A percentile compares a stretch with the other conserved stretches of the same genome.
Evolutionary conservation across 345 rosid genomes (phyloP).

Genomic region (Crucihimalaya himalaica): DNA sequence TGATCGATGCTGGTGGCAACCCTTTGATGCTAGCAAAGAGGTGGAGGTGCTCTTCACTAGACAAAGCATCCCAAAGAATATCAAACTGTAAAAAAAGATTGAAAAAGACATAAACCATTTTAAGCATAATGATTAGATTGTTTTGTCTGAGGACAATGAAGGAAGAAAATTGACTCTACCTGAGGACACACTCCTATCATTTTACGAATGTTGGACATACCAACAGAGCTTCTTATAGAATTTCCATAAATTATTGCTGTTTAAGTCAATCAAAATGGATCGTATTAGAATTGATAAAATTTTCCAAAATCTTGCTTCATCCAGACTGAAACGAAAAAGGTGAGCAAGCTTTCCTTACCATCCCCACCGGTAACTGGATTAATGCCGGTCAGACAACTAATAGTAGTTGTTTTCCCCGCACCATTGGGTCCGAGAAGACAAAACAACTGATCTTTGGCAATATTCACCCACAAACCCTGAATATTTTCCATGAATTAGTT

Average conservation of each 20-base stretch:
- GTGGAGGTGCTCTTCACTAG: conserved; percentile 80
- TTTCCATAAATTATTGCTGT: conserved; percentile 76
- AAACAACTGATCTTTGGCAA: conserved; percentile 79
- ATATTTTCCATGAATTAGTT: conserved; percentile 10
- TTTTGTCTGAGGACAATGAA: neutral
- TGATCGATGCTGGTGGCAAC: conserved; percentile 61
- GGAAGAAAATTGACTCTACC: conserved; percentile 44
- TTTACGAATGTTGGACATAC: conserved; percentile 81
- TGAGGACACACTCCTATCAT: conserved; percentile 95
- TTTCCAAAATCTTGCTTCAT: neutral
- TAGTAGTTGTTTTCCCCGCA: conserved; percentile 90
- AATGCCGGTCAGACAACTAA: conserved; percentile 83
- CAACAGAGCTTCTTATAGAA: conserved; percentile 72
- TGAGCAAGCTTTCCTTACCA: conserved; percentile 50
- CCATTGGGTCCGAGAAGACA: conserved; percentile 98
- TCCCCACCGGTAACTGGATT: conserved; percentile 79
- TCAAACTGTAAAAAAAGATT: conserved; percentile 58
- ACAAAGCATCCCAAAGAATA: conserved; percentile 86
- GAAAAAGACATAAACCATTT: conserved; percentile 15
- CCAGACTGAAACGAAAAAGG: neutral
- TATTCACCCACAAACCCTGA: conserved; percentile 86
- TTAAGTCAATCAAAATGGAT: conserved; percentile 13
- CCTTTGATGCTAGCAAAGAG: conserved; percentile 90
- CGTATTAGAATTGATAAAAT: neutral
- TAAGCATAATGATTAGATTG: neutral